A percentile compares a stretch with the other conserved stretches of the same genome.
Conservation (phyloP, 2,329 filamentous ascomycete genomes). For the Talaromyces sp. region DNA sequence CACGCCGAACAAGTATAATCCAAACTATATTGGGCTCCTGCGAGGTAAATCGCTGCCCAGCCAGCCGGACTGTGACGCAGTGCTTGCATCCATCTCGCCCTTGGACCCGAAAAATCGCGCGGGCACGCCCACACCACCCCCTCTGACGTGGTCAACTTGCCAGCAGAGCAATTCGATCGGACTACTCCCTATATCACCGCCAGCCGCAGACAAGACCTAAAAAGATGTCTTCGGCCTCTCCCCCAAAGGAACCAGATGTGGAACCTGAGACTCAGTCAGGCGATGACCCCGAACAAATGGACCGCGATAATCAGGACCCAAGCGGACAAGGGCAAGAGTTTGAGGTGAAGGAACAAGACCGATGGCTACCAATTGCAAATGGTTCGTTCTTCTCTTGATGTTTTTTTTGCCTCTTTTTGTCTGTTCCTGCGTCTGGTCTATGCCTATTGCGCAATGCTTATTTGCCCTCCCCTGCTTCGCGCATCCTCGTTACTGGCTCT, state of each 20-base stretch:
- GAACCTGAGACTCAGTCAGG: slow-evolving; percentile 92
- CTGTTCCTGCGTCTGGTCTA: slow-evolving; percentile 33
- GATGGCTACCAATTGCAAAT: slow-evolving; percentile 99
- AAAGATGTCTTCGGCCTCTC: slow-evolving; percentile 92
- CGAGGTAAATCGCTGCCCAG: slow-evolving; percentile 39
- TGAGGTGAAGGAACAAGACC: slow-evolving; percentile 98
- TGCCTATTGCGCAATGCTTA: slow-evolving; percentile 49
- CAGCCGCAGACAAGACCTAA: slow-evolving; percentile 48
- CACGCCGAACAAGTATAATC: slow-evolving; percentile 24
- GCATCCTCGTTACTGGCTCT: slow-evolving; percentile 7
- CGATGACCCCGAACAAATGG: slow-evolving; percentile 88
- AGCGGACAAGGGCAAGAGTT: slow-evolving; percentile 80
- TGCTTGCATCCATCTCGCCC: slow-evolving; percentile 24
- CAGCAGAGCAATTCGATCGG: slow-evolving; percentile 38
- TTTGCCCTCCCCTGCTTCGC: slow-evolving; percentile 32
- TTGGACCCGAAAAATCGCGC: slow-evolving; percentile 10
- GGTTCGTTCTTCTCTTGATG: slow-evolving; percentile 64
- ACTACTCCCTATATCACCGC: slow-evolving; percentile 5
- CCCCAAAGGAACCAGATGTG: slow-evolving; percentile 82
- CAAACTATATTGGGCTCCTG: slow-evolving; percentile 28
- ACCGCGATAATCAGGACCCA: slow-evolving; percentile 63
- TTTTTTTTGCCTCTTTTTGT: not conserved
- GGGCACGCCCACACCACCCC: slow-evolving; percentile 16
- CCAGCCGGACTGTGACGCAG: slow-evolving; percentile 29
- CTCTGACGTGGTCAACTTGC: slow-evolving; percentile 45